Evolutionary conservation across 805 yeast species (phyloP).

Genomic region (Wickerhamiella lipophila): DNA sequence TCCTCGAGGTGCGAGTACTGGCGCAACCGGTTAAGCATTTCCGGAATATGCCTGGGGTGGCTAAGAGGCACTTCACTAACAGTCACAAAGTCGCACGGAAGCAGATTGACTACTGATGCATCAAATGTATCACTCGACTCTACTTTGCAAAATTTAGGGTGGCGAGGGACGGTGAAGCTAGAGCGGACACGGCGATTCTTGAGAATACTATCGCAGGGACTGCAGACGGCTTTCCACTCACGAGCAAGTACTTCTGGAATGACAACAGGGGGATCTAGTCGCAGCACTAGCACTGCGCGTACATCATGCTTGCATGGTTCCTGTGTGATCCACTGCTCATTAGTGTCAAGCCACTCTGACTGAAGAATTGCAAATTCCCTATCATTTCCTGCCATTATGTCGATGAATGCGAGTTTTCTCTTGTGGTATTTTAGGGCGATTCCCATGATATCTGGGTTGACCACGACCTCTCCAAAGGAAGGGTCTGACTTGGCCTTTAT

Average conservation of each 20-base stretch:
- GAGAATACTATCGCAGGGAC: conserved; percentile 8
- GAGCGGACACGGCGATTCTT: conserved; percentile 14
- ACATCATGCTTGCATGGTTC: conserved; percentile 18
- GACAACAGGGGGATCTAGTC: conserved; percentile 28
- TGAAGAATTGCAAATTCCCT: conserved; percentile 16
- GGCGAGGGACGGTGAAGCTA: conserved; percentile 13
- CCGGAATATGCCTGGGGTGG: conserved; percentile 24
- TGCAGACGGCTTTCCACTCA: conserved; percentile 14
- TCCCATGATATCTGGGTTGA: conserved; percentile 27
- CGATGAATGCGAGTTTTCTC: conserved; percentile 18
- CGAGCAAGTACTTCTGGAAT: conserved; percentile 18
- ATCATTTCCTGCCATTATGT: conserved; percentile 19
- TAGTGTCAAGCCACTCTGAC: conserved; percentile 15
- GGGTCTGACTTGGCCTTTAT: conserved; percentile 10
- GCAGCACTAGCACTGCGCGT: conserved; percentile 25
- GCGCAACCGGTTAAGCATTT: conserved; percentile 19
- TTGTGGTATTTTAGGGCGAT: conserved; percentile 27
- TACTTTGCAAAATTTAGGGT: conserved; percentile 16
- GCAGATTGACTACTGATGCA: conserved; percentile 20
- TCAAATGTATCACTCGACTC: conserved; percentile 17
- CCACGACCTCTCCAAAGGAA: conserved; percentile 24
- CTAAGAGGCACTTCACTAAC: conserved; percentile 23
- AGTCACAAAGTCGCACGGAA: conserved; percentile 22
- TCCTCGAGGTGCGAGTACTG: conserved; percentile 14
- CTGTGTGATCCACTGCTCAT: conserved; percentile 19